phyloP scores from a whole-genome alignment of 2,329 filamentous ascomycete species.

The Byssochlamys sp. region DNA sequence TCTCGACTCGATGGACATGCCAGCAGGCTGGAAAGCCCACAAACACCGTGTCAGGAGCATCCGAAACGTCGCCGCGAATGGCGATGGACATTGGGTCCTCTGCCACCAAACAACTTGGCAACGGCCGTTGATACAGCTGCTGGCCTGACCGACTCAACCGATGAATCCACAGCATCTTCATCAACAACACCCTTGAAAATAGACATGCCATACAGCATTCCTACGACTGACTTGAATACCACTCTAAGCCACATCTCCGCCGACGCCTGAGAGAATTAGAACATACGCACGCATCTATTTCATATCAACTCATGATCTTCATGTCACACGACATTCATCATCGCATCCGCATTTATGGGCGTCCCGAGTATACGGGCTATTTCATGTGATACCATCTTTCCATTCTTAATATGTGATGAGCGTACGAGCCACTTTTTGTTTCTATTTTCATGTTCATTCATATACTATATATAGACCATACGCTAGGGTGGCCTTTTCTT shows the following conservation, averaged over 20 bases:
- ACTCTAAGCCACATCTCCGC: not conserved
- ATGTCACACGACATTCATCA: not conserved
- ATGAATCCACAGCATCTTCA: not conserved
- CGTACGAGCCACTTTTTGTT: not conserved
- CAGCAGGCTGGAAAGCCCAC: slow-evolving; percentile 35
- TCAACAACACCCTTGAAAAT: not conserved
- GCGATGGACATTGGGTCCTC: slow-evolving; percentile 48
- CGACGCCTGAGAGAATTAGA: not conserved
- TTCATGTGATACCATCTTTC: not conserved
- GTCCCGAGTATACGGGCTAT: not conserved
- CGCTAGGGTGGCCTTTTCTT: not conserved
- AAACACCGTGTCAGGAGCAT: slow-evolving; percentile 45
- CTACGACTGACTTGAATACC: not conserved
- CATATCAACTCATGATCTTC: not conserved
- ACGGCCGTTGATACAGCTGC: not conserved
- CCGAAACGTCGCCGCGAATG: slow-evolving; percentile 47
- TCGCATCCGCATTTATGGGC: not conserved
- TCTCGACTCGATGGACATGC: slow-evolving; percentile 33
- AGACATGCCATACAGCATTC: not conserved
- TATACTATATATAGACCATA: not conserved
- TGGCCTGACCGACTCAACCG: not conserved
- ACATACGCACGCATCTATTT: not conserved
- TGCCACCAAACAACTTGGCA: slow-evolving; percentile 13
- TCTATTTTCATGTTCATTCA: not conserved
- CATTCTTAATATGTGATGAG: not conserved